Base-by-base conservation (phyloP, 2,329 filamentous ascomycete species). In the Myriosclerotinia duriaeana region DNA sequence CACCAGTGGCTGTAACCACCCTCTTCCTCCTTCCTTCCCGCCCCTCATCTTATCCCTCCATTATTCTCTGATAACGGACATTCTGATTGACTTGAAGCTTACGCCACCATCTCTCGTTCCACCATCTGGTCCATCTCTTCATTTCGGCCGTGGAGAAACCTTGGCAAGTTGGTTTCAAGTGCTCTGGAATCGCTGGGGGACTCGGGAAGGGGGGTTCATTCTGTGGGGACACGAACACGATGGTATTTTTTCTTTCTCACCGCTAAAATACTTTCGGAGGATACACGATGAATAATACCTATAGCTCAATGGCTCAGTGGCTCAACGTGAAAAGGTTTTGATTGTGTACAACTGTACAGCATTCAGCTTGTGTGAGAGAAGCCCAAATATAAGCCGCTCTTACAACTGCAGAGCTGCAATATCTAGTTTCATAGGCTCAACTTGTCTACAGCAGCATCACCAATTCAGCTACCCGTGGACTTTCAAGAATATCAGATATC, bases 191-290 rank as follows among this genome's bases (percentile, higher is more conserved):
- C 20, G 42, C 42, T 36, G 3, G 42, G 14, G 30, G 26, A 26
- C 26, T 26, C 26, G 26, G 26, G 26, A 26, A 59, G 40, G 53
- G 34, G 40, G 12, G 20, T n/a, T 34, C 14, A 52, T 58, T 58
- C 53, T 52, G 53, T 65, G 62, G 53, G 53, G 30, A 58, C 26
- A 48, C 36, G 53, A 59, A 65, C 62, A 64, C 40, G 62, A 64
- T 42, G 42, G 22, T 60, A 6, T 36, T n/a, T 36, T 36, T 50
- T 36, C 15, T 22, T 26, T 44, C 53, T 58, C 63, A 65, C 63
- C 53, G 63, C 63, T 58, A 59, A 38, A 53, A 30, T 40, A 34
- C 42, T 42, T 65, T 7, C 5, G 62, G 53, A 58, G 15, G 40
- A 65, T 46, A 20, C 5, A 26, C 26, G 26, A 26, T 26, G 26